These are phyloP conservation scores for Talaromyces sp. DNA, from an alignment of 2,329 filamentous ascomycete genomes.

Conservation along the genomic window DNA sequence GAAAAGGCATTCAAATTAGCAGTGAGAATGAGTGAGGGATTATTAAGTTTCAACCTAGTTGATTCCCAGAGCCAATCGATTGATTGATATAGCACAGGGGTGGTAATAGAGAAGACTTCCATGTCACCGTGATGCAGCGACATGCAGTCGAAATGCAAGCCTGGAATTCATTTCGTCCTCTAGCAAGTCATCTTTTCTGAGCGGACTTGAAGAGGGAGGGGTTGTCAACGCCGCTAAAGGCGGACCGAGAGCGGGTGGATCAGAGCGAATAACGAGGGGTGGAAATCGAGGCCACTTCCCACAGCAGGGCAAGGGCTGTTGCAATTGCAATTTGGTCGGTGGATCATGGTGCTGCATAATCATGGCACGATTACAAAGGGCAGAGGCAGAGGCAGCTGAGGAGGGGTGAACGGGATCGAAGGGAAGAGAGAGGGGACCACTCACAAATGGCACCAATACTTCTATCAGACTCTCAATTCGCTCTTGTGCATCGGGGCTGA, in stretches of 20 bases:
- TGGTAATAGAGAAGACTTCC: not conserved
- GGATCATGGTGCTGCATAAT: not conserved
- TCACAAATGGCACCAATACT: conserved; percentile 74
- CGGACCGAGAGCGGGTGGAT: conserved; percentile 18
- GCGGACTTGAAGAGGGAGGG: conserved; percentile 4
- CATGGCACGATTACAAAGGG: not conserved
- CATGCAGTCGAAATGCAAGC: not conserved
- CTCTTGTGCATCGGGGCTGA: conserved; percentile 59
- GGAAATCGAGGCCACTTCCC: conserved; percentile 2
- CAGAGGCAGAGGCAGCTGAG: conserved; percentile 1
- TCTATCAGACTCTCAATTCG: conserved; percentile 62
- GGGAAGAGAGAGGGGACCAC: conserved; percentile 34
- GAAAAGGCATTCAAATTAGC: not conserved
- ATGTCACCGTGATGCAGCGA: not conserved
- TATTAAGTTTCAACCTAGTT: conserved; percentile 11
- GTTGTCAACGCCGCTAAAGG: conserved; percentile 16
- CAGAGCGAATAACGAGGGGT: conserved; percentile 15
- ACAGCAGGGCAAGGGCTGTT: conserved; percentile 6
- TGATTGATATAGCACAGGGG: conserved; percentile 2
- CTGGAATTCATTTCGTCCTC: not conserved
- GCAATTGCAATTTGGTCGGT: conserved; percentile 4
- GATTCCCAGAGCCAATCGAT: not conserved
- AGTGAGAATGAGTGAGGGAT: not conserved
- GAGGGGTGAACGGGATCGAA: conserved; percentile 6
- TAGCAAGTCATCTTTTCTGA: not conserved